Percentiles rank a stretch among this genome's conserved stretches.
Evolutionary conservation across 73 alveolate species (phyloP).

Genomic region (Paramecium pentaurelia): DNA sequence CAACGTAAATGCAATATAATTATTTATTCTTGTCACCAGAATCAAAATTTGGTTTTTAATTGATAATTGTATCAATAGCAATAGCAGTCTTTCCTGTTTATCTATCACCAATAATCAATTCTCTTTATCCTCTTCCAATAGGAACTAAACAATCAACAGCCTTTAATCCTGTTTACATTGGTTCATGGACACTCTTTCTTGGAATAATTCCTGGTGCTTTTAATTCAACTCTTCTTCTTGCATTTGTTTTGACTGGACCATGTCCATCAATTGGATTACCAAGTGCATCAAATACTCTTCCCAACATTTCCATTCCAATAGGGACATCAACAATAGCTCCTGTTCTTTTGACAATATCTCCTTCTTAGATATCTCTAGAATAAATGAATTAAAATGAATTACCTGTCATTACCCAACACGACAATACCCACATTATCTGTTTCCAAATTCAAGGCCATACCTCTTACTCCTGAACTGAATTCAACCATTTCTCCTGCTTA

Average conservation of each 20-base stretch:
- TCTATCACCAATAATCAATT: constrained; percentile 97
- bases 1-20: constrained; percentile 97
- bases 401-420: constrained; percentile 94
- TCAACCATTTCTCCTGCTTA: constrained; percentile 99
- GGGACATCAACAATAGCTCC: constrained; percentile 94
- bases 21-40: constrained; percentile 76
- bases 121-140: constrained; percentile 98
- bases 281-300: constrained; percentile 87
- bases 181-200: constrained; percentile 96
- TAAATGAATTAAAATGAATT: background rate
- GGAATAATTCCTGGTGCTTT: constrained; percentile 98
- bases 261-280: constrained; percentile 94
- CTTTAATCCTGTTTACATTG: constrained; percentile 95
- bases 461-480: constrained; percentile 93
- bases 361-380: constrained; percentile 85
- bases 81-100: constrained; percentile 98
- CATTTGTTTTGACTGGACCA: constrained; percentile 83
- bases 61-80: constrained; percentile 95
- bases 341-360: constrained; percentile 93
- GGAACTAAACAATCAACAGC: constrained; percentile 94
- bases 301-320: constrained; percentile 91
- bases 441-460: constrained; percentile 97
- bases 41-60: constrained; percentile 84
- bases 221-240: constrained; percentile 85
- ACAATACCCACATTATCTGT: constrained; percentile 97